Conservation (phyloP, 2,329 filamentous ascomycete species). For the Cercospora brassicicola region DNA sequence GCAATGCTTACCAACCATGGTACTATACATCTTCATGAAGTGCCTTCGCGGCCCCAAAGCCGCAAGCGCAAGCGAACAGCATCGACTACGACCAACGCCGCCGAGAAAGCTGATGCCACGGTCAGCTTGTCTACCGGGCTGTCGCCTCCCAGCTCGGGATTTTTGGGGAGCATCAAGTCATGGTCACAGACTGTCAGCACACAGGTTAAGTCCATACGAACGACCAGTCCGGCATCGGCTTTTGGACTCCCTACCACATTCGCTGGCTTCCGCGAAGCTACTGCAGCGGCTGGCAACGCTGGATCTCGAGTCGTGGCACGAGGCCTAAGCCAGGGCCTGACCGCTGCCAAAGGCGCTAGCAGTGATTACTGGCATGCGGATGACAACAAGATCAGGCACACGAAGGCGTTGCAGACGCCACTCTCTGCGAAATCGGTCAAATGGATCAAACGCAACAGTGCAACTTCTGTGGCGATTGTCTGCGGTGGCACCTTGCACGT, state of each 20-base stretch:
- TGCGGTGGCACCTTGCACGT: constrained; percentile 66
- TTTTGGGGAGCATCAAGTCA: constrained; percentile 36
- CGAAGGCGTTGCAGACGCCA: constrained; percentile 52
- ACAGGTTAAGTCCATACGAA: constrained; percentile 36
- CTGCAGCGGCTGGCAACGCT: constrained; percentile 51
- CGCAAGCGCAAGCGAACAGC: constrained; percentile 33
- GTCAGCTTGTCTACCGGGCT: constrained; percentile 37
- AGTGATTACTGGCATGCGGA: constrained; percentile 71
- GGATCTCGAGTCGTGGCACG: constrained; percentile 71
- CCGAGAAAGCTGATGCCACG: constrained; percentile 38
- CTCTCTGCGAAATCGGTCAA: constrained; percentile 58
- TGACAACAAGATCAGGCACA: constrained; percentile 70
- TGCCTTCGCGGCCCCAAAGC: constrained; percentile 57
- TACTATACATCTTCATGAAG: constrained; percentile 89
- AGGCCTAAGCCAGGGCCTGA: constrained; percentile 71
- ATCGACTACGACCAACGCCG: constrained; percentile 20
- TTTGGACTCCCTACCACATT: constrained; percentile 36
- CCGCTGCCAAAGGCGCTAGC: constrained; percentile 67
- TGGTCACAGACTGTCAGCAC: constrained; percentile 47
- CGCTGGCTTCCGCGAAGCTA: constrained; percentile 36
- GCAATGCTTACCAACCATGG: constrained; percentile 91
- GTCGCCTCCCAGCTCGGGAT: constrained; percentile 37
- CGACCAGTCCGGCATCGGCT: constrained; percentile 22
- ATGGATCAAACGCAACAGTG: constrained; percentile 64
- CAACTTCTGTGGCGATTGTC: constrained; percentile 64